These are phyloP conservation scores for Antitrichia curtipendula DNA, from an alignment of 225 moss, liverwort and hornwort genomes.

Conservation along the genomic window DNA sequence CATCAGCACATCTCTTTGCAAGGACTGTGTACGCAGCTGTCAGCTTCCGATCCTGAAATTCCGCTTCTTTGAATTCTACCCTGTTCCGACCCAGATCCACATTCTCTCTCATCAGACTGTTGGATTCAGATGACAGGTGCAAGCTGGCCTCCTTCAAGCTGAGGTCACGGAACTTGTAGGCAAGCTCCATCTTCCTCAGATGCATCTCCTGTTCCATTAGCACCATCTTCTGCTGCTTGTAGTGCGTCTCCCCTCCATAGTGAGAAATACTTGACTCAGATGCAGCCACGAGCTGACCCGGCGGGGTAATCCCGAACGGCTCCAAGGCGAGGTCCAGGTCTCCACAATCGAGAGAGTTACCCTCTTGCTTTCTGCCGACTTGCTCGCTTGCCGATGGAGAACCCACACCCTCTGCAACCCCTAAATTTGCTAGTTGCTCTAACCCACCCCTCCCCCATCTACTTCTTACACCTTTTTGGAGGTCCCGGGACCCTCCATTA, in stretches of 20 bases:
- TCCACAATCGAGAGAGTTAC: background rate
- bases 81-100: slow-evolving; percentile 55
- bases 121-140: slow-evolving; percentile 53
- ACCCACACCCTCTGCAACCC: background rate
- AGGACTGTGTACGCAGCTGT: slow-evolving; percentile 35
- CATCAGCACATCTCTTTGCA: slow-evolving; percentile 65
- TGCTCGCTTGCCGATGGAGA: slow-evolving; percentile 6
- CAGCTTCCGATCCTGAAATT: slow-evolving; percentile 63
- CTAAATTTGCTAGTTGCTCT: slow-evolving; percentile 9
- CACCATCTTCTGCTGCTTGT: slow-evolving; percentile 37
- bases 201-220: slow-evolving; percentile 44
- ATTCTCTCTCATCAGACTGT: slow-evolving; percentile 63
- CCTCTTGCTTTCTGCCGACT: background rate
- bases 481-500: background rate
- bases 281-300: slow-evolving; percentile 20
- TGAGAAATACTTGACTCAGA: slow-evolving; percentile 8
- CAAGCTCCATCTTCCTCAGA: slow-evolving; percentile 42
- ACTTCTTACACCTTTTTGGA: background rate
- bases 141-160: slow-evolving; percentile 55
- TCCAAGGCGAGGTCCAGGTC: slow-evolving; percentile 22
- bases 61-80: slow-evolving; percentile 50
- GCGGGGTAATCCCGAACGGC: background rate
- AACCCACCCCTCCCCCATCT: slow-evolving; percentile 23
- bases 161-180: slow-evolving; percentile 44
- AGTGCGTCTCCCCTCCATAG: slow-evolving; percentile 8